phyloP scores from a whole-genome alignment of 495 filamentous ascomycete species.

The Articulospora tetracladia region DNA sequence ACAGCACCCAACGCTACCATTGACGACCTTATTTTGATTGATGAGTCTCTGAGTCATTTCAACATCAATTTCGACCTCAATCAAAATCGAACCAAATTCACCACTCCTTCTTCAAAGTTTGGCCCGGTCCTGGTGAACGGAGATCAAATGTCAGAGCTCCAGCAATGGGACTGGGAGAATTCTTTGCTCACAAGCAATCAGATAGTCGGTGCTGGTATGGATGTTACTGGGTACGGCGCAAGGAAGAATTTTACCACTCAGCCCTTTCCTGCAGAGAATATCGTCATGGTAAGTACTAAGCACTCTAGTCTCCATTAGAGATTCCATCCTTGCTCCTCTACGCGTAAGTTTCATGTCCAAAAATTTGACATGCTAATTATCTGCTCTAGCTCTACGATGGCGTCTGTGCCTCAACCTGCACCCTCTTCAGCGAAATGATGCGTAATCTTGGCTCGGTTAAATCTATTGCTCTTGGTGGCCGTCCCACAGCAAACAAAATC shows the following conservation, averaged over 20 bases:
- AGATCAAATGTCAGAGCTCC: neutral
- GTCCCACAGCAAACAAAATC: slow-evolving; percentile 34
- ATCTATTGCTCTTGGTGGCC: slow-evolving; percentile 49
- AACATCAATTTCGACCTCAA: slow-evolving; percentile 8
- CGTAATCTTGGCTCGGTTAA: slow-evolving; percentile 48
- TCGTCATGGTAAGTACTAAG: slow-evolving; percentile 30
- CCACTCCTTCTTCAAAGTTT: neutral
- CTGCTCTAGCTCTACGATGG: slow-evolving; percentile 49
- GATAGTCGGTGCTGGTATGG: slow-evolving; percentile 7
- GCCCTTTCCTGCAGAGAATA: slow-evolving; percentile 24
- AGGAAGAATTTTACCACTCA: slow-evolving; percentile 1
- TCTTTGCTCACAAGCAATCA: too few species aligned
- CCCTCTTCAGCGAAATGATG: slow-evolving; percentile 52
- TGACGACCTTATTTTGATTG: neutral
- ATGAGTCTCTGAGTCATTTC: neutral
- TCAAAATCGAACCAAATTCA: neutral
- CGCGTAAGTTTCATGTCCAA: slow-evolving; percentile 5
- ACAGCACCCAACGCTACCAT: neutral
- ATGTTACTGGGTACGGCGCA: neutral
- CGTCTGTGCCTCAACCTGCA: slow-evolving; percentile 59
- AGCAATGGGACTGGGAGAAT: slow-evolving; percentile 2
- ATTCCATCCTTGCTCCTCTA: too few species aligned
- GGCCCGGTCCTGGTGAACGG: neutral
- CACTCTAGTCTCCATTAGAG: too few species aligned
- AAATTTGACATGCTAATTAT: slow-evolving; percentile 34